Evolutionary conservation across 495 filamentous ascomycete genomes (phyloP).

Genomic region (Penicillium arizonense): DNA sequence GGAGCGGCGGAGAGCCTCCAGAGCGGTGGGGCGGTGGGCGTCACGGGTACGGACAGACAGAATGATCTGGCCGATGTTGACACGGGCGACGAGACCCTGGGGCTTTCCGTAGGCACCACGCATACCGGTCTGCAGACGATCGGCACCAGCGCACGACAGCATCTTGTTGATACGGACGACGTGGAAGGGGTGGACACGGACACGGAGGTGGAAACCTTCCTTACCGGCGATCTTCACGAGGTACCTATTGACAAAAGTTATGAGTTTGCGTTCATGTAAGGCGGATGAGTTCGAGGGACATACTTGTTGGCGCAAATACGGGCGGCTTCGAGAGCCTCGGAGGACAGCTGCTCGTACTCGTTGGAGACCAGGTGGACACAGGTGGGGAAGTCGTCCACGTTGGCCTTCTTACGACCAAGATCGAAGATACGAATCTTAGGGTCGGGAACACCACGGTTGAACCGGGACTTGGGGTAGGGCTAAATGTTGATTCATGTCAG

Average conservation of each 20-base stretch:
- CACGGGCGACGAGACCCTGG: slow-evolving; percentile 93
- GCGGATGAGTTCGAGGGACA: slow-evolving; percentile 14
- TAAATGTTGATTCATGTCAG: slow-evolving; percentile 40
- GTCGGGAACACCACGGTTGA: slow-evolving; percentile 99
- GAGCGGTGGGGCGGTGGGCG: slow-evolving; percentile 80
- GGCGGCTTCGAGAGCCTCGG: slow-evolving; percentile 96
- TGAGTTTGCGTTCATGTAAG: slow-evolving; percentile 3
- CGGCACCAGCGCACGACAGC: slow-evolving; percentile 99
- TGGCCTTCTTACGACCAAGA: slow-evolving; percentile 95
- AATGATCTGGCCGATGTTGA: slow-evolving; percentile 98
- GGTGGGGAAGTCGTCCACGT: slow-evolving; percentile 95
- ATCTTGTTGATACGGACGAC: slow-evolving; percentile 99
- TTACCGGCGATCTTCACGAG: slow-evolving; percentile 94
- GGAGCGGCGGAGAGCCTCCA: slow-evolving; percentile 94
- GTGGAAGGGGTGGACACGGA: slow-evolving; percentile 98
- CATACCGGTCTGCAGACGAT: slow-evolving; percentile 99
- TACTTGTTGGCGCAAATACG: slow-evolving; percentile 99
- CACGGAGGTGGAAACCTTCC: slow-evolving; percentile 97
- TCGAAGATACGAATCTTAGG: slow-evolving; percentile 99
- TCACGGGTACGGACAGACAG: slow-evolving; percentile 94
- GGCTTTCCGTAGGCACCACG: slow-evolving; percentile 99
- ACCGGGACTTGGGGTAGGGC: slow-evolving; percentile 98
- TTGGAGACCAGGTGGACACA: slow-evolving; percentile 99
- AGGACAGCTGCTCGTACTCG: slow-evolving; percentile 97
- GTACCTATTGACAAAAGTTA: slow-evolving; percentile 52